Base-by-base conservation (phyloP, 176 grass and related monocot species). In the Bothriochloa decipiens region DNA sequence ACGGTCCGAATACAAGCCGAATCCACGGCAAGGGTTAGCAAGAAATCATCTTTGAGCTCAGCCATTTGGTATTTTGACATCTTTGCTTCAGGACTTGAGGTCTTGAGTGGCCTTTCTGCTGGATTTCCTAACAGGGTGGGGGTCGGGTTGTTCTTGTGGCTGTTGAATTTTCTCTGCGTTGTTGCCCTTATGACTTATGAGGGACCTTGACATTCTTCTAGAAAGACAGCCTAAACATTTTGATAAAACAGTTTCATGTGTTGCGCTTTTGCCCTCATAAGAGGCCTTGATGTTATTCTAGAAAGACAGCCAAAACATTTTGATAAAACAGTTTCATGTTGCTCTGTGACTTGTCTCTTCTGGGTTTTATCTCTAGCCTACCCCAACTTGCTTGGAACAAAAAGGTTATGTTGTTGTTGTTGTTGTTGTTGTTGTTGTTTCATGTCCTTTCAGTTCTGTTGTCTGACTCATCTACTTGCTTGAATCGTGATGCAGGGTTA, bases 401-500 rank as follows among this genome's bases (percentile, higher is more conserved):
- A n/a, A n/a, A n/a, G n/a, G n/a, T n/a, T n/a, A n/a, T n/a, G n/a
- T n/a, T n/a, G n/a, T n/a, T n/a, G n/a, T n/a, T n/a, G n/a, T n/a
- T n/a, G n/a, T n/a, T n/a, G n/a, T n/a, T n/a, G n/a, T n/a, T n/a
- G n/a, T n/a, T n/a, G n/a, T n/a, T n/a, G n/a, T n/a, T n/a, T n/a
- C n/a, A 11, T 26, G 9, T 72, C 58, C 35, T 70, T 83, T 78
- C 0, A 4, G n/a, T 68, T 75, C 3, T 68, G 11, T 68, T 85
- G 28, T 68, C 63, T 58, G 36, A 35, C 39, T 12, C 23, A 22
- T 13, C 3, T 42, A 76, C 58, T 29, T 74, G 3, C 63, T 75
- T 62, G 29, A 43, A 12, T 80, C 80, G 8, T 16, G 10, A 84
- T 84, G 85, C 81, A 87, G 89, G 80, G 47, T 84, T 80, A 12